Percentiles rank a stretch among this genome's conserved stretches.
Conservation (phyloP, 2,329 filamentous ascomycete genomes). For the Verticillium nonalfalfae region DNA sequence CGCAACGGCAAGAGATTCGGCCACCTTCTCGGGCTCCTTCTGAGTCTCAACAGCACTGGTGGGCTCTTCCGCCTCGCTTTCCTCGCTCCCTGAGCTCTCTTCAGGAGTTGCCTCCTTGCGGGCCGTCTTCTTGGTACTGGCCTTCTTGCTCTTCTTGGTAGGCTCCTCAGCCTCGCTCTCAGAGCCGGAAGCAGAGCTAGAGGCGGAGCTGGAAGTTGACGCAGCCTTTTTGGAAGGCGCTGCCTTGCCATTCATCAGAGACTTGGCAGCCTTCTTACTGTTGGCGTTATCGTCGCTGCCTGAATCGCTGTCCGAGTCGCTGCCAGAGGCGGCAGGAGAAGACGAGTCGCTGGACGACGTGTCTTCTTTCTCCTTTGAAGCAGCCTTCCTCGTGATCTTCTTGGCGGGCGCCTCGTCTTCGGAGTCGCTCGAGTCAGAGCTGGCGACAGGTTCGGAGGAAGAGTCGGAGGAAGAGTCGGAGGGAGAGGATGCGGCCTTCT, state of each 20-base stretch:
- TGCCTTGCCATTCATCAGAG: slow-evolving; percentile 1
- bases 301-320: slow-evolving; percentile 15
- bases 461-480: background rate
- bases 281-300: slow-evolving; percentile 17
- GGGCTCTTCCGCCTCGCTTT: slow-evolving; percentile 11
- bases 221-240: background rate
- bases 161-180: background rate
- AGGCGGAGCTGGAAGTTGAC: background rate
- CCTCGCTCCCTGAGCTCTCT: slow-evolving; percentile 19
- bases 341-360: slow-evolving; percentile 2
- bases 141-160: background rate
- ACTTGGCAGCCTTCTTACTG: slow-evolving; percentile 12
- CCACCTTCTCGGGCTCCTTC: slow-evolving; percentile 17
- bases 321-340: slow-evolving; percentile 12
- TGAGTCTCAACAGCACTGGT: slow-evolving; percentile 10
- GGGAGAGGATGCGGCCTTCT: slow-evolving; percentile 1
- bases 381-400: slow-evolving; percentile 5
- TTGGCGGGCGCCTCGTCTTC: slow-evolving; percentile 17
- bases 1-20: slow-evolving; percentile 28
- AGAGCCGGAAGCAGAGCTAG: background rate
- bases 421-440: slow-evolving; percentile 17
- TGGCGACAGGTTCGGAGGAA: background rate
- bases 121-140: background rate
- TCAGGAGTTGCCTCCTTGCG: slow-evolving; percentile 8
- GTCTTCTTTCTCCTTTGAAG: slow-evolving; percentile 3